A percentile compares a stretch with the other conserved stretches of the same genome.
Evolutionary conservation across 371 early-diverging fungal species (phyloP).

Genomic region (Mucor lusitanicus): DNA sequence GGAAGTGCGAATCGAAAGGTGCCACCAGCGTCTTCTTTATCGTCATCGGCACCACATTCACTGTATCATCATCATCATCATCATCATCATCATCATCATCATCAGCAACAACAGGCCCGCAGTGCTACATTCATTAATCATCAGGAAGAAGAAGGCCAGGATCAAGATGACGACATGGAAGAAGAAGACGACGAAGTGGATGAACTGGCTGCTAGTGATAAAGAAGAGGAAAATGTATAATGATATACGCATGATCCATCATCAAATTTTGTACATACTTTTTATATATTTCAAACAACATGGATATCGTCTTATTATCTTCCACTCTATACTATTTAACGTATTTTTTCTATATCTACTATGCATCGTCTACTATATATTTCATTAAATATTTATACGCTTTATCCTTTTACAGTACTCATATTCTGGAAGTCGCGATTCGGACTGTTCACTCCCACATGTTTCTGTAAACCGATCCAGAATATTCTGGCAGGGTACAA

Average conservation of each 20-base stretch:
- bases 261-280: not conserved
- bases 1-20: slow-evolving; percentile 50
- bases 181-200: slow-evolving; percentile 5
- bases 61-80: no score
- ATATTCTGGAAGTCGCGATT: not conserved
- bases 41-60: not conserved
- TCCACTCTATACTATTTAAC: not conserved
- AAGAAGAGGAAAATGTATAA: not conserved
- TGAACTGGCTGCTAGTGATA: slow-evolving; percentile 1
- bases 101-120: not conserved
- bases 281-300: not conserved
- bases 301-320: not conserved
- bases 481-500: not conserved
- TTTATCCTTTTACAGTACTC: not conserved
- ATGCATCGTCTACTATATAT: not conserved
- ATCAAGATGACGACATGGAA: not conserved
- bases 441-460: not conserved
- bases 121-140: not conserved
- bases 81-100: no score
- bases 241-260: not conserved
- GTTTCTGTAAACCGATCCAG: not conserved
- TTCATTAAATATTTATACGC: not conserved
- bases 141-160: not conserved
- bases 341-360: not conserved
- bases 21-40: slow-evolving; percentile 9